phyloP scores from a whole-genome alignment of 176 grass and related monocot species.

The Oryza officinalis region DNA sequence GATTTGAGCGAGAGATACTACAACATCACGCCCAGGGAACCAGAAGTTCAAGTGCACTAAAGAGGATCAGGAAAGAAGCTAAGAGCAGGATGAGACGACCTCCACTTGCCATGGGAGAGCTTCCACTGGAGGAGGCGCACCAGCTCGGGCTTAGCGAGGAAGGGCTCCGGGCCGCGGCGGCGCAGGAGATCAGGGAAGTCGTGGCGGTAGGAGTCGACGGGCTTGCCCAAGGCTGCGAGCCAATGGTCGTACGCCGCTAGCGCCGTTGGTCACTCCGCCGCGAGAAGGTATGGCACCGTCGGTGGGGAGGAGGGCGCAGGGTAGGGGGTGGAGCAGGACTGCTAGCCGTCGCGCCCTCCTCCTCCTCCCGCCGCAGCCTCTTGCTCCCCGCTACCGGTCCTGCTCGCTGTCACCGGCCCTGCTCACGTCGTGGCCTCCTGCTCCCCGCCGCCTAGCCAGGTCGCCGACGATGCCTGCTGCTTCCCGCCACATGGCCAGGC shows the following conservation, averaged over 20 bases:
- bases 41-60: background rate
- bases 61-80: background rate
- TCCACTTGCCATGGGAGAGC: slow-evolving; percentile 91
- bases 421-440: too few relatives aligned
- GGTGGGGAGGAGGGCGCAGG: too few relatives aligned
- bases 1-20: background rate
- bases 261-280: slow-evolving; percentile 52
- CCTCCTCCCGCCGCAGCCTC: too few relatives aligned
- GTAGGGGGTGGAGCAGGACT: too few relatives aligned
- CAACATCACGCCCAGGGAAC: background rate
- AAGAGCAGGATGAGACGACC: slow-evolving; percentile 25
- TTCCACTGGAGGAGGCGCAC: slow-evolving; percentile 87
- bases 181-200: slow-evolving; percentile 67
- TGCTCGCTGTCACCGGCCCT: too few relatives aligned
- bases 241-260: slow-evolving; percentile 62
- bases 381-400: too few relatives aligned
- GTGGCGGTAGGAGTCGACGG: slow-evolving; percentile 67
- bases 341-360: too few relatives aligned
- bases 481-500: too few relatives aligned
- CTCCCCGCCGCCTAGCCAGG: too few relatives aligned
- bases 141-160: slow-evolving; percentile 74
- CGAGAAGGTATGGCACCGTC: too few relatives aligned
- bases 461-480: too few relatives aligned
- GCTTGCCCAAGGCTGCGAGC: slow-evolving; percentile 57
- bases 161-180: slow-evolving; percentile 60